Evolutionary conservation across 441 rosid genomes (phyloP), one percentile per base, ranked within the genome.

Genomic region (Dalechampia spathulata): DNA sequence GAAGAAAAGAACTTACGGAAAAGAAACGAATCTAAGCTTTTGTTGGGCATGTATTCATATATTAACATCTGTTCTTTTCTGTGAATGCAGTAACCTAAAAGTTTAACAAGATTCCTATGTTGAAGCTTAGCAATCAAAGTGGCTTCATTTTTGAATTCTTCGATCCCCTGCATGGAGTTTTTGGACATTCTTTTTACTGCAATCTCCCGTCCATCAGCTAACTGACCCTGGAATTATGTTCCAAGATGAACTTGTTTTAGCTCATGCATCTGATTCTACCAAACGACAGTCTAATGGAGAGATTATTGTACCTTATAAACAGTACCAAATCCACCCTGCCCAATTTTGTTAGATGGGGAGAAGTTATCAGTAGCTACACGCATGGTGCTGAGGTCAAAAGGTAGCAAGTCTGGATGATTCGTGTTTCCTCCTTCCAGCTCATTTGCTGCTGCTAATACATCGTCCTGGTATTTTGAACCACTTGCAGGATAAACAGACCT

Each of bases 121-220:
- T 82, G 96, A 54, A 87, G 74, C 48, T 82, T 84, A 1, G 86
- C 77, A 40, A 84, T 77, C 52, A 82, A 59, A 17, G 44, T 51
- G 1, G 79, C 64, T 66, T 84, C 92, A 39, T 80, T 87, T 67
- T 75, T 79, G 52, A 87, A 79, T 57, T 84, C 86, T 52, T 62
- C 53, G 21, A 69, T 51, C 51, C 87, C 96, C 57, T 84, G 87
- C 2, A 78, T 69, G 0, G 90, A 82, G 39, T 46, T 48, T 28
- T 12, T 65, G 0, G 96, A 79, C 41, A 87, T 42, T 40, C 81
- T 73, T 72, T 87, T 82, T 6, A 87, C 79, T 0, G 86, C 90
- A 60, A 87, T 66, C 52, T 77, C 84, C 37, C 52, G 63, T 27
- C 86, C 82, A 38, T 77, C 62, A 5, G 48, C 27, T 25, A 2